A percentile compares a stretch with the other conserved stretches of the same genome.
These are phyloP conservation scores for Penicillium diatomitis DNA, from an alignment of 495 filamentous ascomycete species.

Conservation along the genomic window DNA sequence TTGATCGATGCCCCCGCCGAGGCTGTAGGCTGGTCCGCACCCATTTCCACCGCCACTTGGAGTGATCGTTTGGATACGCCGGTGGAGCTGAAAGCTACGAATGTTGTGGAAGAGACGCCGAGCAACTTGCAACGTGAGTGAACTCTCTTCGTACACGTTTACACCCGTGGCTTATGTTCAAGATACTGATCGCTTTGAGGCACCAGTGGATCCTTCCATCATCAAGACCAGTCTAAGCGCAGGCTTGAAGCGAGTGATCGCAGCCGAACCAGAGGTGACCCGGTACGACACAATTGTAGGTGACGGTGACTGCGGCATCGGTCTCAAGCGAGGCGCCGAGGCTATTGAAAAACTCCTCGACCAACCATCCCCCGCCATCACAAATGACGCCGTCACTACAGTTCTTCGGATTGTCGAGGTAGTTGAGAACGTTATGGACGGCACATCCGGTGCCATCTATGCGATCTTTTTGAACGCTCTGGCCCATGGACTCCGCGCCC, in stretches of 20 bases:
- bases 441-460: constrained; percentile 90
- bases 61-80: constrained; percentile 31
- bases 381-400: constrained; percentile 61
- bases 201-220: constrained; percentile 46
- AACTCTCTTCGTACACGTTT: background rate
- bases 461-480: constrained; percentile 94
- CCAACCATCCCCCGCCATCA: constrained; percentile 36
- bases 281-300: constrained; percentile 87
- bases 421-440: constrained; percentile 89
- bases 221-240: constrained; percentile 52
- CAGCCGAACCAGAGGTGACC: constrained; percentile 75
- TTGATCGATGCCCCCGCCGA: constrained; percentile 80
- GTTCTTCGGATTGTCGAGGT: constrained; percentile 68
- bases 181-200: constrained; percentile 10
- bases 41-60: constrained; percentile 52
- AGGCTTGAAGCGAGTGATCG: constrained; percentile 64
- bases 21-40: constrained; percentile 75
- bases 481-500: constrained; percentile 59
- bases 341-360: constrained; percentile 62
- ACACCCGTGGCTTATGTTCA: background rate
- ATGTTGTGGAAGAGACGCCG: constrained; percentile 45
- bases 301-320: constrained; percentile 92
- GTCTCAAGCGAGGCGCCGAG: constrained; percentile 84
- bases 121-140: constrained; percentile 58
- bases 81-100: constrained; percentile 43